Conservation (phyloP, 2,329 filamentous ascomycete genomes). For the Cercospora sojina region DNA sequence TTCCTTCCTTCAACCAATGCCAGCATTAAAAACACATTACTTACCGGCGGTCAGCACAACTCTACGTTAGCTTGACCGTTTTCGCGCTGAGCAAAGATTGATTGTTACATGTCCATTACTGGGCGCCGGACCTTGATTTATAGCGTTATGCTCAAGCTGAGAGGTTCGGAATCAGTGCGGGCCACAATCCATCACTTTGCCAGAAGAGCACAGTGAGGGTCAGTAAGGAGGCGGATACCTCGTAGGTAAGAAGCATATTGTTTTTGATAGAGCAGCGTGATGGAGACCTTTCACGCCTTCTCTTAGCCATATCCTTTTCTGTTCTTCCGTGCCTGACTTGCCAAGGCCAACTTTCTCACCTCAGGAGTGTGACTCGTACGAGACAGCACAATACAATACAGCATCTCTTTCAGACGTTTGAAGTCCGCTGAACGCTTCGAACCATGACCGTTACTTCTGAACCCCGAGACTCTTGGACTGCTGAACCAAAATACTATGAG, state of each 20-base stretch:
- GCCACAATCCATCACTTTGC: slow-evolving; percentile 51
- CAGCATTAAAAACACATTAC: slow-evolving; percentile 59
- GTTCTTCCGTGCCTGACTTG: not conserved
- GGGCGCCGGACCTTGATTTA: slow-evolving; percentile 70
- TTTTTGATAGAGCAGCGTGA: not conserved
- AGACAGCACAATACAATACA: not conserved
- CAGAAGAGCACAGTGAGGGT: not conserved
- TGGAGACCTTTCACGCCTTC: not conserved
- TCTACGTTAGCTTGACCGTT: slow-evolving; percentile 56
- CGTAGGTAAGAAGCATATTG: not conserved
- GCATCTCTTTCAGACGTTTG: not conserved
- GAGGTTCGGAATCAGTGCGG: slow-evolving; percentile 71
- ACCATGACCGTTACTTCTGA: not conserved
- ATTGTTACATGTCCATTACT: slow-evolving; percentile 62
- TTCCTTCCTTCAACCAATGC: slow-evolving; percentile 48
- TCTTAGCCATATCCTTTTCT: not conserved
- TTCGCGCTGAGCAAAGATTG: slow-evolving; percentile 68
- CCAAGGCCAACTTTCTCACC: not conserved
- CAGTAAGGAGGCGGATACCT: not conserved
- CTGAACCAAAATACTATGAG: not conserved
- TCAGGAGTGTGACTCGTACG: not conserved
- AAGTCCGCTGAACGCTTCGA: not conserved
- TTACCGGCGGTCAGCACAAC: slow-evolving; percentile 60
- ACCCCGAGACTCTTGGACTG: not conserved
- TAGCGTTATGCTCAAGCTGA: slow-evolving; percentile 62